phyloP scores from a whole-genome alignment of 345 rosid genomes.

The Dipteronia sinensis region DNA sequence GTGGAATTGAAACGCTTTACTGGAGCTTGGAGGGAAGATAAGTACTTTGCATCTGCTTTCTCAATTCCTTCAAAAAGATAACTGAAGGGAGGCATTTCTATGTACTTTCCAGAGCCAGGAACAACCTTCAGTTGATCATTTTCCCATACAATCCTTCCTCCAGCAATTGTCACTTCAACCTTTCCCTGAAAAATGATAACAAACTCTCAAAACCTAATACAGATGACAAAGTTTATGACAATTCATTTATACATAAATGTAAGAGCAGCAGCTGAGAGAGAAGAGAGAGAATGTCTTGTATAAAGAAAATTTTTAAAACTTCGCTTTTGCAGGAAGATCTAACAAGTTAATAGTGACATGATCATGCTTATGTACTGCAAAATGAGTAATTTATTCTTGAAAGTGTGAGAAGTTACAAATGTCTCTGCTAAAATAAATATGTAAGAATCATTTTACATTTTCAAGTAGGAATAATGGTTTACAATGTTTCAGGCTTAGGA shows the following conservation, averaged over 20 bases:
- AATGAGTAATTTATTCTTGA: background rate
- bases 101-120: constrained; percentile 75
- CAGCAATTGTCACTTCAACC: constrained; percentile 88
- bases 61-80: constrained; percentile 82
- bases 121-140: constrained; percentile 69
- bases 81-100: constrained; percentile 72
- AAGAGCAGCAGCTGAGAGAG: background rate
- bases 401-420: no score
- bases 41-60: constrained; percentile 71
- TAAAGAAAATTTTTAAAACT: background rate
- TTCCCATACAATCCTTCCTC: constrained; percentile 88
- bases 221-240: background rate
- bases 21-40: constrained; percentile 78
- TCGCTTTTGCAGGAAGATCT: background rate
- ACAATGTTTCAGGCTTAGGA: background rate
- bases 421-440: no score
- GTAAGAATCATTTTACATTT: no score
- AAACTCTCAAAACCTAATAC: constrained; percentile 5
- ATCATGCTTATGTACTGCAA: background rate
- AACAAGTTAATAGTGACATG: background rate
- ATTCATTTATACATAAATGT: background rate
- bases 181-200: constrained; percentile 60
- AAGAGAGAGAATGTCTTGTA: background rate
- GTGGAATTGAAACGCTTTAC: constrained; percentile 60
- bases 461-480: no score